Conservation (phyloP, 495 filamentous ascomycete species). For the Terfezia claveryi region DNA sequence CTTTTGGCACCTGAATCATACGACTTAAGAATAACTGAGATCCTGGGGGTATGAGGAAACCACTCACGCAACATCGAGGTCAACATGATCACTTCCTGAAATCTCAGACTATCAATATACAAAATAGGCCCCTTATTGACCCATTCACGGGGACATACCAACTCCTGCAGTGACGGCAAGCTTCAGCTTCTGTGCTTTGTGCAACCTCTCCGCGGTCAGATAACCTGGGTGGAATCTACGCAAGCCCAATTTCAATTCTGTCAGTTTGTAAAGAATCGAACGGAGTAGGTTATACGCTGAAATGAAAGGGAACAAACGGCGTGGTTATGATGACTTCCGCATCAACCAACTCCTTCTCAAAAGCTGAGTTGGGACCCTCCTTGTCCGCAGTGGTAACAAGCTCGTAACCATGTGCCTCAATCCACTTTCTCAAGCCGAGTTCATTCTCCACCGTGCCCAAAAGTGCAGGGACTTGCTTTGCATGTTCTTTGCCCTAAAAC, state of each 20-base stretch:
- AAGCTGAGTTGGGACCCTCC: constrained; percentile 77
- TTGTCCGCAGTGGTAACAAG: constrained; percentile 95
- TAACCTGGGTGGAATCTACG: constrained; percentile 79
- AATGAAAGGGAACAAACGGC: constrained; percentile 37
- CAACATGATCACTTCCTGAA: constrained; percentile 50
- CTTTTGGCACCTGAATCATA: constrained; percentile 40
- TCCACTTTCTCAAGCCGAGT: constrained; percentile 86
- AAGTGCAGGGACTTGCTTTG: constrained; percentile 32
- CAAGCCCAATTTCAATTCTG: constrained; percentile 24
- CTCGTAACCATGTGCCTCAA: constrained; percentile 86
- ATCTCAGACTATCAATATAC: too few relatives aligned
- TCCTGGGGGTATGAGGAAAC: too few relatives aligned
- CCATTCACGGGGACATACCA: constrained; percentile 32
- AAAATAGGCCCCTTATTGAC: too few relatives aligned
- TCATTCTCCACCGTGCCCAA: constrained; percentile 96
- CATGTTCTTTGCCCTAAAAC: constrained; percentile 30
- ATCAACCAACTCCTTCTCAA: constrained; percentile 88
- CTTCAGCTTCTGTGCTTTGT: constrained; percentile 97
- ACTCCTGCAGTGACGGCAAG: constrained; percentile 90
- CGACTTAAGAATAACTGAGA: too few relatives aligned
- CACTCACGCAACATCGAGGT: constrained; percentile 56
- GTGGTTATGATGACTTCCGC: constrained; percentile 98
- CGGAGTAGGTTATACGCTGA: not conserved
- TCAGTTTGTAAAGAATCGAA: not conserved
- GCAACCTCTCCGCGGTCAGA: constrained; percentile 85